phyloP scores from a whole-genome alignment of 2,329 filamentous ascomycete species.

The Blastomyces parvus region DNA sequence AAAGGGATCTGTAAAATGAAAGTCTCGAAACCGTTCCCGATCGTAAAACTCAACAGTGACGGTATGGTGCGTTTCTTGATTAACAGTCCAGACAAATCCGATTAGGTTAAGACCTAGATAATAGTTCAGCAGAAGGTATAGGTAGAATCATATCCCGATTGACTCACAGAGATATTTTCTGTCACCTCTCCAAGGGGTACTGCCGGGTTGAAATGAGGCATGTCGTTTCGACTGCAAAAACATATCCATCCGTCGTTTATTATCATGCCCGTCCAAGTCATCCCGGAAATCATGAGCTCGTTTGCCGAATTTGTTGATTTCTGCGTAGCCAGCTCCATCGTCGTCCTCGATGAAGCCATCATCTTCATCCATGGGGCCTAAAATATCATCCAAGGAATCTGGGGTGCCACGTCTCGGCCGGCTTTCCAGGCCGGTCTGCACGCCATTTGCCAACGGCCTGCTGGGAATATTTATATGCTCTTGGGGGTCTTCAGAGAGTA shows the following conservation, averaged over 20 bases:
- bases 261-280: conserved; percentile 34
- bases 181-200: conserved; percentile 92
- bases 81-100: conserved; percentile 93
- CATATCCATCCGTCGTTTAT: conserved; percentile 44
- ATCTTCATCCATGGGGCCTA: conserved; percentile 53
- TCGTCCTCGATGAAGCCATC: conserved; percentile 91
- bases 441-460: conserved; percentile 47
- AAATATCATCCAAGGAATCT: conserved; percentile 74
- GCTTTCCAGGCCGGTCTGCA: conserved; percentile 44
- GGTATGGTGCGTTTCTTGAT: conserved; percentile 87
- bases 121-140: conserved; percentile 20
- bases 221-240: conserved; percentile 60
- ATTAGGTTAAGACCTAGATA: conserved; percentile 63
- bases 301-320: conserved; percentile 56
- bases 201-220: conserved; percentile 81
- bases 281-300: conserved; percentile 45
- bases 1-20: conserved; percentile 95
- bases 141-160: not conserved
- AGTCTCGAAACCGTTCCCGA: conserved; percentile 80
- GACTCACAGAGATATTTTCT: conserved; percentile 70
- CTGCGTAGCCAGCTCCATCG: conserved; percentile 80
- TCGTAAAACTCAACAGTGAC: conserved; percentile 98
- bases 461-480: conserved; percentile 53
- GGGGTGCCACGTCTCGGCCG: conserved; percentile 52
- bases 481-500: conserved; percentile 68